Percentiles rank a stretch among this genome's conserved stretches.
These are phyloP conservation scores for Fusarium euwallaceae DNA, from an alignment of 2,329 filamentous ascomycete genomes.

Conservation along the genomic window DNA sequence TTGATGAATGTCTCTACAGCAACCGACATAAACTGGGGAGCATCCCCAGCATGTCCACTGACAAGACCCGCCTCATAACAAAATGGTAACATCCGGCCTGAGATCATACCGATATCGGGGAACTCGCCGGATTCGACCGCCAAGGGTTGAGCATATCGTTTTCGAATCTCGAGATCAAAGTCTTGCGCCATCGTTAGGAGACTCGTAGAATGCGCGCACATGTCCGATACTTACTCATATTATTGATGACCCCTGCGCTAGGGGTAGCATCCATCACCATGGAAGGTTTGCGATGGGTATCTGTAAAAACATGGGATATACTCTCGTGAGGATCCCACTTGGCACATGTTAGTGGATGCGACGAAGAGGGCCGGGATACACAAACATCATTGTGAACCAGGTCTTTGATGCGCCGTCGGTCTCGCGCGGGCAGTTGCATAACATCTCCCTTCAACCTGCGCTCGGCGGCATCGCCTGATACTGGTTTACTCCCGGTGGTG, in stretches of 20 bases:
- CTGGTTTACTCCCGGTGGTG: conserved; percentile 70
- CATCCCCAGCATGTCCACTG: conserved; percentile 70
- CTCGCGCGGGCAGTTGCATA: conserved; percentile 76
- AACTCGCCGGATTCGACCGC: conserved; percentile 78
- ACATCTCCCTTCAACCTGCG: conserved; percentile 76
- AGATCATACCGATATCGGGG: conserved; percentile 73
- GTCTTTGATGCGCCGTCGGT: conserved; percentile 76
- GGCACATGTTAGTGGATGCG: conserved; percentile 34
- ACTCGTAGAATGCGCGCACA: background rate
- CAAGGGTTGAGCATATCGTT: conserved; percentile 73
- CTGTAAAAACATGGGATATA: conserved; percentile 65
- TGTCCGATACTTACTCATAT: conserved; percentile 73
- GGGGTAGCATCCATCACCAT: conserved; percentile 72
- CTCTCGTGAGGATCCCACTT: conserved; percentile 69
- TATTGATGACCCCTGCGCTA: conserved; percentile 81
- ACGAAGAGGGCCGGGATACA: conserved; percentile 15
- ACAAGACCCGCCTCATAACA: conserved; percentile 76
- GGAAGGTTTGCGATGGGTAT: conserved; percentile 61
- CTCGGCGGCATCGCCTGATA: conserved; percentile 75
- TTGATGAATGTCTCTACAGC: conserved; percentile 78
- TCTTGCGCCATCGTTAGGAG: conserved; percentile 58
- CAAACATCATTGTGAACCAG: conserved; percentile 71
- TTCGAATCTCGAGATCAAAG: conserved; percentile 76
- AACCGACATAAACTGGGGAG: conserved; percentile 73
- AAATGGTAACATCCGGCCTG: conserved; percentile 75